These are phyloP conservation scores for Neurospora pannonica DNA, from an alignment of 495 filamentous ascomycete species.

Conservation along the genomic window DNA sequence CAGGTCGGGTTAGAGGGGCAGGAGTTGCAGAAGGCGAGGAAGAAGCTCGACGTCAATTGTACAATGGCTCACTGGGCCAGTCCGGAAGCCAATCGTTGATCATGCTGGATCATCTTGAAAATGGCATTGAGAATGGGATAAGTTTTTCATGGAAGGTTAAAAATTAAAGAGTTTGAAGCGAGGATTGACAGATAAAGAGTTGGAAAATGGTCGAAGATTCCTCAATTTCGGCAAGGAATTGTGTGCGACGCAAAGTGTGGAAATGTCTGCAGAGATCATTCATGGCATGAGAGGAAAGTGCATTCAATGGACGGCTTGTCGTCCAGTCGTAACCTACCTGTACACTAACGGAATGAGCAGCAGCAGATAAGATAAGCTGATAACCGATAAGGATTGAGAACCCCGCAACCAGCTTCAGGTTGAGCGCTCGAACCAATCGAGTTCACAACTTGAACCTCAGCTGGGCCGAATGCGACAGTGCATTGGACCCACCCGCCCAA, in stretches of 20 bases:
- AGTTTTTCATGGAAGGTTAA: too few relatives aligned
- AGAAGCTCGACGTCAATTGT: background rate
- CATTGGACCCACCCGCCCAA: constrained; percentile 2
- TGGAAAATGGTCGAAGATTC: background rate
- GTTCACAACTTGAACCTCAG: background rate
- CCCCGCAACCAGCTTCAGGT: background rate
- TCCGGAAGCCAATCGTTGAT: background rate
- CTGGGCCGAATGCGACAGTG: background rate
- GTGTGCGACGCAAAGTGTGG: background rate
- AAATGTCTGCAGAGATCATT: background rate
- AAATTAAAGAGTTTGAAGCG: too few relatives aligned
- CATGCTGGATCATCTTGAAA: background rate
- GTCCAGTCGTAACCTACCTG: too few relatives aligned
- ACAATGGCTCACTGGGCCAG: background rate
- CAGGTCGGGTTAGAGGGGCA: too few relatives aligned
- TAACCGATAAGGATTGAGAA: background rate
- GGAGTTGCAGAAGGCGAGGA: background rate
- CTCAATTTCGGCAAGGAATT: background rate
- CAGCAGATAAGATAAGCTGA: background rate
- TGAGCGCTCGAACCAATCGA: background rate
- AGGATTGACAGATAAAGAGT: background rate
- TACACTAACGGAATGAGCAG: too few relatives aligned
- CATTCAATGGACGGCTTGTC: too few relatives aligned
- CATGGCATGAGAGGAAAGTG: background rate
- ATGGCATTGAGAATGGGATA: too few relatives aligned